These are phyloP conservation scores for Ophiocordyceps polyrhachis-furcata DNA, from an alignment of 2,329 filamentous ascomycete species.

Conservation along the genomic window DNA sequence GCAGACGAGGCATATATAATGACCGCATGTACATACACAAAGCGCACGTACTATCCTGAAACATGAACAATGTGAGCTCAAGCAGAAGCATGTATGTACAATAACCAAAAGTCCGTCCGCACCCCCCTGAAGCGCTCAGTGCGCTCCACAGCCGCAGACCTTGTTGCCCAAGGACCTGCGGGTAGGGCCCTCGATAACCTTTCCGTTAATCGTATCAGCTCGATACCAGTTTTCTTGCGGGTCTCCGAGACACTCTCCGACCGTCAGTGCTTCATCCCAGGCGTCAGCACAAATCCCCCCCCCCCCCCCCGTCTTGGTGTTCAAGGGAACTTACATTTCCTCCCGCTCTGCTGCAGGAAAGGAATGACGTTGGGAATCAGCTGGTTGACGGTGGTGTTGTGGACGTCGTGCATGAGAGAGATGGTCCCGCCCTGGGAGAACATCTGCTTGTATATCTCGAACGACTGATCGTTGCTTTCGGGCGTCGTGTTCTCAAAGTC, in stretches of 20 bases:
- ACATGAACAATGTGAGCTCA: too few species aligned
- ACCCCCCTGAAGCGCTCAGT: background rate
- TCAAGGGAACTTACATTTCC: background rate
- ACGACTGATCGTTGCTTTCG: slow-evolving; percentile 22
- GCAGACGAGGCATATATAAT: too few species aligned
- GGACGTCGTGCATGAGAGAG: slow-evolving; percentile 28
- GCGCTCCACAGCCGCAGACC: background rate
- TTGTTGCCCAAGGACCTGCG: background rate
- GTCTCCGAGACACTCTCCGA: slow-evolving; percentile 2
- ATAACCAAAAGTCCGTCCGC: too few species aligned
- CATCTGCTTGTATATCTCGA: slow-evolving; percentile 10
- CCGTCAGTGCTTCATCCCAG: slow-evolving; percentile 1
- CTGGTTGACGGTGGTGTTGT: slow-evolving; percentile 19
- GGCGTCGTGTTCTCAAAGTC: slow-evolving; percentile 31
- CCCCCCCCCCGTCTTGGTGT: too few species aligned
- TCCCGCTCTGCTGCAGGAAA: background rate
- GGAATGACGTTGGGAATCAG: slow-evolving; percentile 8
- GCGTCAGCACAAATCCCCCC: too few species aligned
- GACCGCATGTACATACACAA: background rate
- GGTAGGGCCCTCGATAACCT: background rate
- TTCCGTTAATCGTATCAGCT: background rate
- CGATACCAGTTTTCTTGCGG: slow-evolving; percentile 2
- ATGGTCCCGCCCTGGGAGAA: slow-evolving; percentile 18
- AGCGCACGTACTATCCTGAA: background rate
- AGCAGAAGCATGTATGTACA: background rate